Evolutionary conservation across 1,284 basidiomycete species (phyloP), one percentile per base, ranked within the genome.

Genomic region (Cryptococcus sp.): DNA sequence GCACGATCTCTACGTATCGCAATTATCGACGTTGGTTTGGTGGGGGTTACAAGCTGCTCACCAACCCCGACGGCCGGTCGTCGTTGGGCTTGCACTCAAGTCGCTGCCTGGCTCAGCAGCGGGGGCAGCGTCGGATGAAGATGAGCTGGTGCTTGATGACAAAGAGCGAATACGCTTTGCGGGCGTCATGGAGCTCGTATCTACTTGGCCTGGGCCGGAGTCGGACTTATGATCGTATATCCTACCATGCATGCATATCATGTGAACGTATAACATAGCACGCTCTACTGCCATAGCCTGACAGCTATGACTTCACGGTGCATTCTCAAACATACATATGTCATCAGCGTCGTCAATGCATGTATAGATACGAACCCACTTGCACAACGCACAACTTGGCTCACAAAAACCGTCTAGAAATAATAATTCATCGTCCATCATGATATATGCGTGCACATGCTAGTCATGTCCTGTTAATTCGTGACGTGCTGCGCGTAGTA

Each of bases 1-100:
- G 22, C 85, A 94, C 72, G 86, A 88, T 45, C 81, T 95, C 0
- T 96, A 94, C 74, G 86, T 87, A 0, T 82, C 87, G 5, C 93
- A 97, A 68, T 87, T 92, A 47, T 90, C 92, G 0, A 91, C 91
- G 0, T 82, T 94, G 8, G 76, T 93, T 1, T 95, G 90, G 90
- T 81, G 82, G 39, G 72, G 66, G 1, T 81, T 58, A 79, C 85
- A 70, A 77, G 80, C 50, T 69, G 80, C 55, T 72, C 72, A 53
- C 0, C 50, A 55, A 25, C 39, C 54, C 7, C 60, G 77, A 22
- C 60, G 72, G 45, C 62, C 66, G 5, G 73, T 78, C n/a, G 72
- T 79, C 1, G 71, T 78, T 1, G 76, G 75, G 0, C 58, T 78
- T 41, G 62, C 72, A 3, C 52, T 77, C 47, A 58, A 43, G 25